Evolutionary conservation across 768 basidiomycete species (phyloP), one percentile per base, ranked within the genome.

Genomic region (Rhodotorula diobovata): DNA sequence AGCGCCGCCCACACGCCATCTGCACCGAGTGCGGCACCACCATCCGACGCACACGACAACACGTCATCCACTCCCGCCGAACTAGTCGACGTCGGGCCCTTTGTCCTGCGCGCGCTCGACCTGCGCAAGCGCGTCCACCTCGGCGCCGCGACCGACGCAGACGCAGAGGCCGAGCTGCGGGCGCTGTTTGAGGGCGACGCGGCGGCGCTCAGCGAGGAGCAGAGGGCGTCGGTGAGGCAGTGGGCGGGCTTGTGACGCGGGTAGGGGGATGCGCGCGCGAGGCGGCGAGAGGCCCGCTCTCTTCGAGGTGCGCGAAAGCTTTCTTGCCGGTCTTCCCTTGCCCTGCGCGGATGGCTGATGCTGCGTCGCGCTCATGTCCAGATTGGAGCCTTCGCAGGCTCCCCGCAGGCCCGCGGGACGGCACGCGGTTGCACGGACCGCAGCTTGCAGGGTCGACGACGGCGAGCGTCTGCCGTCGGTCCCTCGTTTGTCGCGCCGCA

Each of bases 71-170:
- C 28, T 2, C 28, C 39, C 28, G 28, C 35, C 23, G 16, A 43
- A 18, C 45, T 34, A 16, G n/a, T 71, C 61, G 70, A 71, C 51
- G 39, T 71, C 51, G 70, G 61, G 28, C 56, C 65, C 11, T 57
- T 67, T 61, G 57, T 67, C 35, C 61, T 71, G 21, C 65, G 65
- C n/a, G 70, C 70, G 0, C 34, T 71, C 46, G 15, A 50, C 23
- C 58, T 71, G n/a, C 61, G 70, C 16, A 71, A 71, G 35, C n/a
- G 58, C 34, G 32, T 67, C 20, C 58, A 66, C 55, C 28, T 37
- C 20, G 70, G 70, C 25, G 20, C 1, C 3, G 14, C 63, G 32
- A 56, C 35, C 30, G 23, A 34, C 9, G 20, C 32, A 18, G 50
- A 60, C 5, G 70, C 21, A 1, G 66, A 63, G 50, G 21, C 2